Conservation (phyloP, 1,284 basidiomycete species). For the Pyrrhoderma noxium region DNA sequence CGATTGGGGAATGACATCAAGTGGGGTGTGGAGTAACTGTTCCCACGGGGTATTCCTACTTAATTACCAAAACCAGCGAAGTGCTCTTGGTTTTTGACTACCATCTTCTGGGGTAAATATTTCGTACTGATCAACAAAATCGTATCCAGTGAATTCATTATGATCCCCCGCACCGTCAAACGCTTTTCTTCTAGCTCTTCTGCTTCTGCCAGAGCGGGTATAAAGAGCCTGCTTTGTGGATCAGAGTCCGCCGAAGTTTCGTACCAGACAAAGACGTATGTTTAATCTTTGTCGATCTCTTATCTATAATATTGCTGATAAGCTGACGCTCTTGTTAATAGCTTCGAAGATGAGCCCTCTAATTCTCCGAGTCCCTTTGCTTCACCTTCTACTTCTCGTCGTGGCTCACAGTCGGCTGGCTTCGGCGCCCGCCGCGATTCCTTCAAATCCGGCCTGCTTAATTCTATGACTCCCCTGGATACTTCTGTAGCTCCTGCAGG, state of each 20-base stretch:
- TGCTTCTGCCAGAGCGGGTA: slow-evolving; percentile 1
- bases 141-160: no score
- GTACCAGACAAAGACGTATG: slow-evolving; percentile 8
- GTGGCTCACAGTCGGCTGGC: slow-evolving; percentile 2
- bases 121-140: no score
- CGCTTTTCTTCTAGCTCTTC: slow-evolving; percentile 7
- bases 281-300: not conserved
- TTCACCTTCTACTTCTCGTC: slow-evolving; percentile 1
- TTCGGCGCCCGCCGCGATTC: slow-evolving; percentile 5
- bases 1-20: no score
- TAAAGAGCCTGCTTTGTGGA: not conserved
- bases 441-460: not conserved
- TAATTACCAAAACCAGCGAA: no score
- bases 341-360: slow-evolving; percentile 7
- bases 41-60: no score
- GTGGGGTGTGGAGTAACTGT: no score
- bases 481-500: not conserved
- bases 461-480: not conserved
- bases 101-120: no score
- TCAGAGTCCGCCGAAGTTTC: slow-evolving; percentile 1
- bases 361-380: not conserved
- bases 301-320: not conserved
- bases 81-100: no score
- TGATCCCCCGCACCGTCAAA: slow-evolving; percentile 13
- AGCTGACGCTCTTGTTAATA: not conserved